Evolutionary conservation across 2,329 filamentous ascomycete species (phyloP).

Genomic region (Microcera coccophila): DNA sequence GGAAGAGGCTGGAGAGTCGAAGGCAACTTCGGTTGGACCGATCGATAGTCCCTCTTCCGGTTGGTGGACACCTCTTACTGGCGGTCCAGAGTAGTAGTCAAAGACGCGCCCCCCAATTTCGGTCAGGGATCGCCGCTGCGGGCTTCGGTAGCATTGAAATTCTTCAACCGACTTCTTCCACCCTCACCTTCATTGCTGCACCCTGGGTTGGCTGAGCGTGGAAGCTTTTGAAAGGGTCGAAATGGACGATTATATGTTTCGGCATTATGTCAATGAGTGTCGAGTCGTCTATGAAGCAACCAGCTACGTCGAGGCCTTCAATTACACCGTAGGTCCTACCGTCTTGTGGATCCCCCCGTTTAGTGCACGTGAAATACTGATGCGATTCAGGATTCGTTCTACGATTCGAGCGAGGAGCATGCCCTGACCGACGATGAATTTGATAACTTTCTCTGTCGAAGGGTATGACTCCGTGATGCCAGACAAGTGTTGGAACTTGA

Average conservation of each 20-base stretch:
- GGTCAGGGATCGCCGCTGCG: slow-evolving; percentile 2
- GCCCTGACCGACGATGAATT: slow-evolving; percentile 52
- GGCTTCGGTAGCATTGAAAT: neutral
- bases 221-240: neutral
- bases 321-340: slow-evolving; percentile 49
- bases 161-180: neutral
- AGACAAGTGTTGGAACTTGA: neutral
- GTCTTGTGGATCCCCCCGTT: neutral
- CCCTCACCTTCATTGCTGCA: neutral
- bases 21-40: too few relatives aligned
- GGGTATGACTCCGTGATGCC: slow-evolving; percentile 36
- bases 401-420: slow-evolving; percentile 51
- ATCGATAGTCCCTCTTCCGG: too few relatives aligned
- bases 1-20: neutral
- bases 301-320: slow-evolving; percentile 55
- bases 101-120: neutral
- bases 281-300: slow-evolving; percentile 49
- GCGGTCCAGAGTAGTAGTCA: neutral
- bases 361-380: neutral
- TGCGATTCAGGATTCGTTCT: slow-evolving; percentile 43
- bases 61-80: neutral
- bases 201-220: neutral
- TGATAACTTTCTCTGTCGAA: slow-evolving; percentile 51
- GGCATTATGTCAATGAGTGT: slow-evolving; percentile 45
- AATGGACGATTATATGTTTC: slow-evolving; percentile 60